Evolutionary conservation across 2,329 filamentous ascomycete species (phyloP).

Genomic region (Trichoderma citrinoviride): DNA sequence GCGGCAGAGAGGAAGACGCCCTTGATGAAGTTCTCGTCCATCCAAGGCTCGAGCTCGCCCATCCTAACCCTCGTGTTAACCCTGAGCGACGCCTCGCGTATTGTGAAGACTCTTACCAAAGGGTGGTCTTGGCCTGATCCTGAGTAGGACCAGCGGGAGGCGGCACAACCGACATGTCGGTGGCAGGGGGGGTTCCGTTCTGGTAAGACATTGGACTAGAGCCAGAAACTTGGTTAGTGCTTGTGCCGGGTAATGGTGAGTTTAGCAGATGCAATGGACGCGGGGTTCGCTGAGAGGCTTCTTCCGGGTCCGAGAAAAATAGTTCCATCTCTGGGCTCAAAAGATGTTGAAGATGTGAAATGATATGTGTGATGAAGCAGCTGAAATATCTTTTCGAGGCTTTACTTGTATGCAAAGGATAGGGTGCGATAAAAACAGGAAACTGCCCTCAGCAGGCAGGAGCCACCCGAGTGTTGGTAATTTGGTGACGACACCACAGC

Average conservation of each 20-base stretch:
- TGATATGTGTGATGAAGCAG: too few species aligned
- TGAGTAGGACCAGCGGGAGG: slow-evolving; percentile 36
- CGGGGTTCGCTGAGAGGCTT: too few species aligned
- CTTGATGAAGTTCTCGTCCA: slow-evolving; percentile 98
- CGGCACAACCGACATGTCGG: slow-evolving; percentile 38
- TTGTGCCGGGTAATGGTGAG: slow-evolving; percentile 32
- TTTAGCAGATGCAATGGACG: slow-evolving; percentile 21
- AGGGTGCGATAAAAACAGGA: too few species aligned
- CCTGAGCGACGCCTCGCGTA: background rate
- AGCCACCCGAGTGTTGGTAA: too few species aligned
- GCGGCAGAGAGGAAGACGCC: slow-evolving; percentile 85
- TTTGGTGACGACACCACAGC: too few species aligned
- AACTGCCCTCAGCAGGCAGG: too few species aligned
- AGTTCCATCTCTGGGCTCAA: too few species aligned
- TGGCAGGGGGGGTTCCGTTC: slow-evolving; percentile 42
- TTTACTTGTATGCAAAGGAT: too few species aligned
- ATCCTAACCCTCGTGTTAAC: slow-evolving; percentile 61
- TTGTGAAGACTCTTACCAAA: slow-evolving; percentile 45
- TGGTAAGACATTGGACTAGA: slow-evolving; percentile 38
- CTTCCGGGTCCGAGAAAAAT: too few species aligned
- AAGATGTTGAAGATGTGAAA: too few species aligned
- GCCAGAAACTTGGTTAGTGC: slow-evolving; percentile 34
- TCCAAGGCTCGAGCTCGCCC: slow-evolving; percentile 98
- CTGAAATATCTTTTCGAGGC: too few species aligned
- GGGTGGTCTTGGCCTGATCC: slow-evolving; percentile 56